Conservation (phyloP, 2,329 filamentous ascomycete genomes). For the Akanthomyces muscarius region DNA sequence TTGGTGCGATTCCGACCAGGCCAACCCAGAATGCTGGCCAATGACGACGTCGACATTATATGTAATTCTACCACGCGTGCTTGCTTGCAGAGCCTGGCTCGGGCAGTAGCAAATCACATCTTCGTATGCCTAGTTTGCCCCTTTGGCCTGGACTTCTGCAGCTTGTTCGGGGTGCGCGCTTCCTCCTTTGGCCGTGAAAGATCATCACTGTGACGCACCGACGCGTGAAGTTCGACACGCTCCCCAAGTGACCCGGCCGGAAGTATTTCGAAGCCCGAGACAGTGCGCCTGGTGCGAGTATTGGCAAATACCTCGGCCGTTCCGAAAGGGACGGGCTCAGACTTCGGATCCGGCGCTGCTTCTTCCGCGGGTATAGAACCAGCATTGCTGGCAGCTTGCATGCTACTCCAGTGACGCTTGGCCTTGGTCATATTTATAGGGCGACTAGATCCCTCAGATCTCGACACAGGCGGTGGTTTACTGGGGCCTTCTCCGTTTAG, state of each 20-base stretch:
- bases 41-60: neutral
- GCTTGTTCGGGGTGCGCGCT: conserved; percentile 4
- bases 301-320: conserved; percentile 14
- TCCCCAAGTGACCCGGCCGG: conserved; percentile 13
- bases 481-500: neutral
- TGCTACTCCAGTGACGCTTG: neutral
- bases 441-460: neutral
- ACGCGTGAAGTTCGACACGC: conserved; percentile 6
- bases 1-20: neutral
- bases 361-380: neutral
- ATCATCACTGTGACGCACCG: neutral
- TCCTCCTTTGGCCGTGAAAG: neutral
- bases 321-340: conserved; percentile 2
- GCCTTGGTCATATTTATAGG: neutral
- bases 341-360: neutral
- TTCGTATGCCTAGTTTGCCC: neutral
- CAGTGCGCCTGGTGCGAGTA: neutral
- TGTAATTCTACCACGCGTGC: neutral
- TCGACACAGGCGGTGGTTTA: neutral
- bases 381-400: neutral
- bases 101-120: neutral
- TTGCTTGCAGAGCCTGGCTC: neutral
- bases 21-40: neutral
- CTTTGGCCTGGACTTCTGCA: conserved; percentile 5
- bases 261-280: conserved; percentile 16